These are phyloP conservation scores for Boeremia lycopersici DNA, from an alignment of 2,329 filamentous ascomycete genomes.

Conservation along the genomic window DNA sequence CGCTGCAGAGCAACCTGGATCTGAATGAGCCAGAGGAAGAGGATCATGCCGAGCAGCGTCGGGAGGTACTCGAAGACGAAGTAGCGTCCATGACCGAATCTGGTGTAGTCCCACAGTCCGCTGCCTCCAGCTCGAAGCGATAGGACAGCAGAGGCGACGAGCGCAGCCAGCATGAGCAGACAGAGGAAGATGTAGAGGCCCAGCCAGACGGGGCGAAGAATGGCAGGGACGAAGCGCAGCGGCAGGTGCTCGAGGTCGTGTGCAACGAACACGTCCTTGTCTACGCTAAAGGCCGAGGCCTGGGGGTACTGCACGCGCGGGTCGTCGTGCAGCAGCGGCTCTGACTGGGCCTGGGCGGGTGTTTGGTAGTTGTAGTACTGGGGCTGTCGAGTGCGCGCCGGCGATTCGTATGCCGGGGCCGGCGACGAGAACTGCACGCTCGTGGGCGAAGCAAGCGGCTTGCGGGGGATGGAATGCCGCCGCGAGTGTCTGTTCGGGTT, in stretches of 20 bases:
- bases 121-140: constrained; percentile 57
- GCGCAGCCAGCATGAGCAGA: constrained; percentile 71
- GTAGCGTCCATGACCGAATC: constrained; percentile 74
- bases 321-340: constrained; percentile 9
- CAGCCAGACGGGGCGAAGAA: constrained; percentile 72
- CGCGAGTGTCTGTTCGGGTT: constrained; percentile 24
- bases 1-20: constrained; percentile 77
- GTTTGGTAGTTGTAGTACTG: constrained; percentile 9
- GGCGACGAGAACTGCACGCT: constrained; percentile 14
- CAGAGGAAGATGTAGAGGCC: constrained; percentile 65
- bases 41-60: constrained; percentile 71
- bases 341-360: constrained; percentile 9
- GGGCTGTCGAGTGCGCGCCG: constrained; percentile 7
- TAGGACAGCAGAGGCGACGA: constrained; percentile 70
- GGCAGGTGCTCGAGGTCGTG: constrained; percentile 51
- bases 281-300: constrained; percentile 22
- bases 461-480: constrained; percentile 10
- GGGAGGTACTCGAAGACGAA: constrained; percentile 88
- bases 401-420: constrained; percentile 13
- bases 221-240: constrained; percentile 73
- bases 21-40: constrained; percentile 79
- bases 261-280: constrained; percentile 55
- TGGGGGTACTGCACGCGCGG: constrained; percentile 6
- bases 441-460: constrained; percentile 10
- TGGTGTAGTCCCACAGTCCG: constrained; percentile 69